Base-by-base conservation (phyloP, 2,329 filamentous ascomycete genomes). In the Metarhizium humberi region DNA sequence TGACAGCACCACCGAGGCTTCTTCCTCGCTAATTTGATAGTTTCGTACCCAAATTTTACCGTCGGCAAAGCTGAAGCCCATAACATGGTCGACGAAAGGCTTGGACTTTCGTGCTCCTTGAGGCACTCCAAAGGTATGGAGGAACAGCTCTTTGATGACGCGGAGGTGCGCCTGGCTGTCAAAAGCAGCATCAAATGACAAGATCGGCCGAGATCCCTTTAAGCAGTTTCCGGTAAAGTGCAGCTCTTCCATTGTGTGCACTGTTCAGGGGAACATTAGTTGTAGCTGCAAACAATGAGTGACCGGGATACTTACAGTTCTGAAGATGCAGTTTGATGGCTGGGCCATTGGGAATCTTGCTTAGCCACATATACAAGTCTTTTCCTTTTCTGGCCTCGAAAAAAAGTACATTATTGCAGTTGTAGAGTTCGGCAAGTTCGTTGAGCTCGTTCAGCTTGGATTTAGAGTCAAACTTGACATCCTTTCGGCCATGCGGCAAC, bases 161-260 rank as follows among this genome's bases (percentile, higher is more conserved):
- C 80, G 80, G 55, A 95, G 84, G 66, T 96, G 85, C 2, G 91
- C 88, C 64, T 89, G 80, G 62, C 80, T 81, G 58, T 95, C 89
- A 73, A 99, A 99, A 18, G 84, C 82, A 53, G 83, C 81, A 69
- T 97, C 94, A 70, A 99, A 99, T 40, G 90, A 94, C 55, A 99
- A 84, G 43, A 99, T 78, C 1, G 94, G 92, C 40, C 94, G 80
- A 32, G 90, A 94, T 57, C 94, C 94, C 74, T 96, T 96, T 58
- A 97, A 77, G 69, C 92, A 96, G 77, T 99, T 99, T 54, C 94
- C 94, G 16, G 91, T 92, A 71, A 99, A 97, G 67, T 96, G 90
- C 40, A 99, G 78, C 71, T 99, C 94, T 67, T 92, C 90, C 90
- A 95, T 96, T 10, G 92, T 96, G 74, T 96, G 92, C 67, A 96